phyloP scores from a whole-genome alignment of 768 basidiomycete genomes.

The Zangia roseola region DNA sequence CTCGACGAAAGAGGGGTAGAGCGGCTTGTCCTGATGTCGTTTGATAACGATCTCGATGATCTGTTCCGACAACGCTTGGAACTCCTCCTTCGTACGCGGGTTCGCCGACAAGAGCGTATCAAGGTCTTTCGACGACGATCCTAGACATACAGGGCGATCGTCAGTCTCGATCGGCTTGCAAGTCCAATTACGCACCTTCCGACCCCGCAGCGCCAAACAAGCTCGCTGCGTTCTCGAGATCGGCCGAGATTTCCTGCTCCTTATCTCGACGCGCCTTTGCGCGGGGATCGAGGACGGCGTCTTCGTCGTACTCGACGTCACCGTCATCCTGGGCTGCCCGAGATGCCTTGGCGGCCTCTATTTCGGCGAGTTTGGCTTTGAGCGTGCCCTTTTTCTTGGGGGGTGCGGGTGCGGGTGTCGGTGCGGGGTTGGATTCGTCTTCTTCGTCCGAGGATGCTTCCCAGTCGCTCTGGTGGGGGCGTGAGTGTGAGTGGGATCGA shows the following conservation, averaged over 20 bases:
- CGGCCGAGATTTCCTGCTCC: conserved; percentile 81
- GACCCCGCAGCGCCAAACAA: conserved; percentile 72
- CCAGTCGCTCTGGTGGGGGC: conserved; percentile 82
- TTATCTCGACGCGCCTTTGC: conserved; percentile 76
- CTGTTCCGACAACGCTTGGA: conserved; percentile 65
- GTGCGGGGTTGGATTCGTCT: conserved; percentile 49
- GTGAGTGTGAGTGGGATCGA: conserved; percentile 4
- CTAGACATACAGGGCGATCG: conserved; percentile 34
- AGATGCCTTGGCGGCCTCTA: conserved; percentile 73
- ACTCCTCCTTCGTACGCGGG: conserved; percentile 90
- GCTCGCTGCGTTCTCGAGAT: conserved; percentile 81
- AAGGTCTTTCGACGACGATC: conserved; percentile 65
- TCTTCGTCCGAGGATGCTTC: conserved; percentile 82
- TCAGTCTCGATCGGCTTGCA: not conserved
- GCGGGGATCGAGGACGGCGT: conserved; percentile 74
- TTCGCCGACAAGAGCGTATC: conserved; percentile 72
- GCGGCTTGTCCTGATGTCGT: conserved; percentile 77
- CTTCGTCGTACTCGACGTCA: conserved; percentile 61
- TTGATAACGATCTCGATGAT: conserved; percentile 77
- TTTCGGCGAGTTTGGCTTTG: conserved; percentile 90
- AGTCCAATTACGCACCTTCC: conserved; percentile 46
- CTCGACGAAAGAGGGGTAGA: conserved; percentile 83
- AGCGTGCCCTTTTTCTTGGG: conserved; percentile 91
- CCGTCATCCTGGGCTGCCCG: conserved; percentile 38
- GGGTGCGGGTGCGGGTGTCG: conserved; percentile 56